Percentiles rank a stretch among this genome's conserved stretches.
Conservation (phyloP, 1,284 basidiomycete genomes). For the Pseudozyma pruni region DNA sequence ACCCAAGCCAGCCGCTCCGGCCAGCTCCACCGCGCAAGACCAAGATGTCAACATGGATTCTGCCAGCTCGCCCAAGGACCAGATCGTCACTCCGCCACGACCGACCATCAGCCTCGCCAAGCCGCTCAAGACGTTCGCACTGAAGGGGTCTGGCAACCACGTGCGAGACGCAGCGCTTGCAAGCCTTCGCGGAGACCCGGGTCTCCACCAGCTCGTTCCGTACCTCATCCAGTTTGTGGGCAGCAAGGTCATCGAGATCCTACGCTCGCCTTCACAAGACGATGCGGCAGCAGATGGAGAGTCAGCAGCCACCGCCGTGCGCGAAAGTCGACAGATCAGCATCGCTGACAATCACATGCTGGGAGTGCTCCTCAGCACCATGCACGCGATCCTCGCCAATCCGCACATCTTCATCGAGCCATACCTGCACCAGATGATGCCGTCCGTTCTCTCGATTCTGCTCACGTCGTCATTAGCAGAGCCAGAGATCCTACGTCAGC, state of each 20-base stretch:
- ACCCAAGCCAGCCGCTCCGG: background rate
- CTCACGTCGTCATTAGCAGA: constrained; percentile 80
- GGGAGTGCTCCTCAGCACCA: constrained; percentile 57
- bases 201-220: constrained; percentile 90
- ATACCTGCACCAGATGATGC: constrained; percentile 93
- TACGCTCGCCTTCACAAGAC: constrained; percentile 64
- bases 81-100: constrained; percentile 43
- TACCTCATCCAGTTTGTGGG: constrained; percentile 95
- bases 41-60: constrained; percentile 34
- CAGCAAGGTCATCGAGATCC: constrained; percentile 72
- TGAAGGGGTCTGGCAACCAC: constrained; percentile 57
- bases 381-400: constrained; percentile 71
- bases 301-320: constrained; percentile 16
- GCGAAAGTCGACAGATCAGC: constrained; percentile 32
- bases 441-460: constrained; percentile 88
- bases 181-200: constrained; percentile 87
- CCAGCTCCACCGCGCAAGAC: constrained; percentile 18
- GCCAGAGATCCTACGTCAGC: constrained; percentile 26
- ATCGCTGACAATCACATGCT: constrained; percentile 52
- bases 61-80: constrained; percentile 21
- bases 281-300: constrained; percentile 5
- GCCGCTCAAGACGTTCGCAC: constrained; percentile 50
- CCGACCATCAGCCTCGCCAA: constrained; percentile 34
- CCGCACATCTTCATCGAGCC: constrained; percentile 92
- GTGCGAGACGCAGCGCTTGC: constrained; percentile 81